Conservation (phyloP, 2,329 filamentous ascomycete species). For the Aspergillus bombycis region DNA sequence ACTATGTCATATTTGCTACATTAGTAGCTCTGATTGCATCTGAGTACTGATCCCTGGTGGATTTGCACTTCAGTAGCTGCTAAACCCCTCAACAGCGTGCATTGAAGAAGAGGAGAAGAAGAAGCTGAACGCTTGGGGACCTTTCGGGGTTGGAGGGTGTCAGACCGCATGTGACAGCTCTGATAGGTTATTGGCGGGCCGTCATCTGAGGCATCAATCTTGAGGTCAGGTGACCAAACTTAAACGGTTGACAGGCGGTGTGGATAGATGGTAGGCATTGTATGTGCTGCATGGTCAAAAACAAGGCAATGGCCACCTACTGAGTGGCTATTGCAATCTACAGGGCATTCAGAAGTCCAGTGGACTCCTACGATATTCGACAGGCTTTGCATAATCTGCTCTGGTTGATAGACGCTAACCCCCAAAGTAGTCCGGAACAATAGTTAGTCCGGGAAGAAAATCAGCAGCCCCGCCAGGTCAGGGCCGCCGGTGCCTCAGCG, state of each 20-base stretch:
- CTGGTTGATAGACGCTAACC: neutral
- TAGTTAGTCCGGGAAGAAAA: neutral
- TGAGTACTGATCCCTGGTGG: fast-evolving
- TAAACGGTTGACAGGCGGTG: neutral
- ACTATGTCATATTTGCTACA: neutral
- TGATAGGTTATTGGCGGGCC: neutral
- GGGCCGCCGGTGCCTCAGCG: neutral
- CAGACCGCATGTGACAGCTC: neutral
- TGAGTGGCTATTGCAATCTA: neutral
- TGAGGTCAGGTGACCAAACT: neutral
- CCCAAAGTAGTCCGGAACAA: neutral
- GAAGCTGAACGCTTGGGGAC: neutral
- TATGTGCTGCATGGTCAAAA: neutral
- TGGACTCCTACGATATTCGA: neutral
- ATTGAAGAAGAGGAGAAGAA: neutral
- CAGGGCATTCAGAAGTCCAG: neutral
- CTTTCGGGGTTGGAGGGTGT: neutral
- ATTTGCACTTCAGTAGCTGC: neutral
- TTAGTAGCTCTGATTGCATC: neutral
- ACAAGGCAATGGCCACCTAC: neutral
- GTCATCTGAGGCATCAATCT: neutral
- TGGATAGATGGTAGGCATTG: neutral
- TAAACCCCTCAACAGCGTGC: neutral
- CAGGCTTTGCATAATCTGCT: neutral
- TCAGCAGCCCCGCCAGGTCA: slow-evolving; percentile 12